These are phyloP conservation scores for Magnaporthiopsis rhizophila DNA, from an alignment of 2,329 filamentous ascomycete genomes.

Conservation along the genomic window DNA sequence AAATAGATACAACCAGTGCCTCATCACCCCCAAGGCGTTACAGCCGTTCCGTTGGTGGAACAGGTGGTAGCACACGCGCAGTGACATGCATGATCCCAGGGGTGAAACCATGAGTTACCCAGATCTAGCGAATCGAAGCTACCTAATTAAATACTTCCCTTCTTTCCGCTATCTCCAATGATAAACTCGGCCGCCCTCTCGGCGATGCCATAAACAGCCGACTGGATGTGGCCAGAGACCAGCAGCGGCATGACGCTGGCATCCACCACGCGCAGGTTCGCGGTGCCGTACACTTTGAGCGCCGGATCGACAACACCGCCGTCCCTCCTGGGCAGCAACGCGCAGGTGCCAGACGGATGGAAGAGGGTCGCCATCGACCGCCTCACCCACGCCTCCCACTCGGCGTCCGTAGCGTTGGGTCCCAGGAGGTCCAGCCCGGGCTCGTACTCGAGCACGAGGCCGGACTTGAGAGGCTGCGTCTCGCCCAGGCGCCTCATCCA, in stretches of 20 bases:
- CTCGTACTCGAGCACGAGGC: slow-evolving; percentile 26
- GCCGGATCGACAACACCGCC: slow-evolving; percentile 36
- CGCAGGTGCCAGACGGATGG: slow-evolving; percentile 35
- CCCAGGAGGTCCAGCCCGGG: slow-evolving; percentile 17
- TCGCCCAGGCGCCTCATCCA: slow-evolving; percentile 23
- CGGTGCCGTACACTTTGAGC: slow-evolving; percentile 39
- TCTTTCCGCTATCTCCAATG: not conserved
- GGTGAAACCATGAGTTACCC: too few relatives aligned
- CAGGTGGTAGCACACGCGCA: too few relatives aligned
- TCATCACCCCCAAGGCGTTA: too few relatives aligned
- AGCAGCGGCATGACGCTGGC: slow-evolving; percentile 41
- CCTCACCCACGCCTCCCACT: slow-evolving; percentile 12
- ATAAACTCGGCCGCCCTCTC: slow-evolving; percentile 33
- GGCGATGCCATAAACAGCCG: slow-evolving; percentile 43
- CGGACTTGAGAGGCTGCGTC: slow-evolving; percentile 20
- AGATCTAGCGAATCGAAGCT: too few relatives aligned
- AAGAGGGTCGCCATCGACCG: slow-evolving; percentile 15
- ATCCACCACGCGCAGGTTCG: slow-evolving; percentile 39
- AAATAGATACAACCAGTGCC: too few relatives aligned
- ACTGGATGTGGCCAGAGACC: slow-evolving; percentile 39
- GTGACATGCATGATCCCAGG: too few relatives aligned
- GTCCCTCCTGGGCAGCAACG: slow-evolving; percentile 36
- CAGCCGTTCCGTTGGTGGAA: too few relatives aligned
- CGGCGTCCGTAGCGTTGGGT: slow-evolving; percentile 10
- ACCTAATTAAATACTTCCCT: not conserved